Base-by-base conservation (phyloP, 805 yeast species). In the Myxozyma neotropica region DNA sequence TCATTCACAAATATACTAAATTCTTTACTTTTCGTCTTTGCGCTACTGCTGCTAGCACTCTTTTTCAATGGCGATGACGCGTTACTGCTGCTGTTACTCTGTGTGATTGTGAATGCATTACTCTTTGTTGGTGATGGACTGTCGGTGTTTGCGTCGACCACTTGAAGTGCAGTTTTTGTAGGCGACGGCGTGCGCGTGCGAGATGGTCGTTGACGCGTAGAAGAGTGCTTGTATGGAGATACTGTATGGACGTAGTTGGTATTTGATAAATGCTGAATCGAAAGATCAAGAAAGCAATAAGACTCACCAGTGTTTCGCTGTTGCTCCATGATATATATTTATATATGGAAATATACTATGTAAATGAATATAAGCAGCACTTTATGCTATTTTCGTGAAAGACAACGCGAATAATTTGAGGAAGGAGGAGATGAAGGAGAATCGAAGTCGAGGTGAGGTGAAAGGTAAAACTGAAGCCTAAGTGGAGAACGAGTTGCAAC, bases 101-200 rank as follows among this genome's bases (percentile, higher is more conserved):
- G 21, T 29, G 45, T 13, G 2, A 15, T 10, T 26, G 53, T 33
- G 47, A 51, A 31, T 13, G 27, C 43, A 26, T 12, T 27, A 1
- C 21, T n/a, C 26, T 50, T 29, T 13, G 17, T 31, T 23, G 46
- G 43, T 19, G 53, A 46, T 10, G 51, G 53, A 48, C 53, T 27
- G 36, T 46, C 51, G 2, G 53, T 33, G 38, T 57, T 57, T 43
- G 50, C 45, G 46, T 58, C 61, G 31, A 58, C 33, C 4, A 57
- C 27, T 29, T 24, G 43, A 23, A 58, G 33, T 38, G 54, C 53
- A 3, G 46, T 23, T 21, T 53, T 35, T 4, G 51, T 15, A 3
- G 57, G 58, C 6, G 58, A 53, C 5, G 57, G 57, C 12, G 57
- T 53, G 23, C 57, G 51, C 42, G 55, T 31, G n/a, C 57, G 46